These are phyloP conservation scores for Huntiella decipiens DNA, from an alignment of 2,329 filamentous ascomycete species.

Conservation along the genomic window DNA sequence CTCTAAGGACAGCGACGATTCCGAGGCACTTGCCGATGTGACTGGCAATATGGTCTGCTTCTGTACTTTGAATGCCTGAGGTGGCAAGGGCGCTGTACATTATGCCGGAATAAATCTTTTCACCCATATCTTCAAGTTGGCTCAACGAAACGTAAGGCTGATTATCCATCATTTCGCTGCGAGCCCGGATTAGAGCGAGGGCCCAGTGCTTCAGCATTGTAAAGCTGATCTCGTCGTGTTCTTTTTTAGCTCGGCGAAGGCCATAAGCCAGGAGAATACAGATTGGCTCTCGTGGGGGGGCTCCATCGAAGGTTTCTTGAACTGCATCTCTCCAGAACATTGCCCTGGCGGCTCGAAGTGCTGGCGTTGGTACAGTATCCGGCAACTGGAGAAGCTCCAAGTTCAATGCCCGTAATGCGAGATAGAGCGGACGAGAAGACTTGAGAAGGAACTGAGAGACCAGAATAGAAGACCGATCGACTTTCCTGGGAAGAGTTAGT, in stretches of 20 bases:
- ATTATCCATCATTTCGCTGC: conserved; percentile 70
- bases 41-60: conserved; percentile 79
- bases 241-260: conserved; percentile 18
- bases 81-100: conserved; percentile 74
- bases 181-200: conserved; percentile 56
- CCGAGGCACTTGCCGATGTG: conserved; percentile 91
- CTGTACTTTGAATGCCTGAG: conserved; percentile 60
- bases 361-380: conserved; percentile 73
- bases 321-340: conserved; percentile 90
- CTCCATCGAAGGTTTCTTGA: conserved; percentile 54
- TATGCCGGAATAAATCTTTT: conserved; percentile 85
- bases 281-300: conserved; percentile 77
- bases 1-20: conserved; percentile 70
- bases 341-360: conserved; percentile 71
- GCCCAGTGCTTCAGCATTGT: conserved; percentile 51
- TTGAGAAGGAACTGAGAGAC: conserved; percentile 69
- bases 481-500: conserved; percentile 36
- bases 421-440: conserved; percentile 60
- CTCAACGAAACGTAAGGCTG: conserved; percentile 57
- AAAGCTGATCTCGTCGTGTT: background rate
- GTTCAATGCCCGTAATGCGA: conserved; percentile 82
- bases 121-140: conserved; percentile 69
- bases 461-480: conserved; percentile 75
- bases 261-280: conserved; percentile 61
- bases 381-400: conserved; percentile 79